Evolutionary conservation across 2,329 filamentous ascomycete species (phyloP), one percentile per base, ranked within the genome.

Genomic region (Huntiella savannae): DNA sequence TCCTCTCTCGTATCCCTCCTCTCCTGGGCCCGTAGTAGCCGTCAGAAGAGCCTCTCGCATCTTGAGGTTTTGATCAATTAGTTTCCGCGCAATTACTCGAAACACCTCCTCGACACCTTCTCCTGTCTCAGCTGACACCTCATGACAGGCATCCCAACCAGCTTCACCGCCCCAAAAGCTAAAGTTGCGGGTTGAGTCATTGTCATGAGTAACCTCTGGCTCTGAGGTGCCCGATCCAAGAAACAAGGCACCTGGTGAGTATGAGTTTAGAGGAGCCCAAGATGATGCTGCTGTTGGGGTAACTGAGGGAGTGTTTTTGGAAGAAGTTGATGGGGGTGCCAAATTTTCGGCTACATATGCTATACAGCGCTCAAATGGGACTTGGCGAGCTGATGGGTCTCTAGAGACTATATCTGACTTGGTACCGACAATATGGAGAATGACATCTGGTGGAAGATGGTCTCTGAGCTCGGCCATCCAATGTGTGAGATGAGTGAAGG

Each of bases 91-190:
- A 11, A 77, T 72, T 37, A 76, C 73, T 15, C 88, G 73, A 56
- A 96, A 96, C 0, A 98, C 86, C 62, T 96, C 91, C 55, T 96
- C 91, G 13, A 98, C 87, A 13, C 88, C 88, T 66, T 95, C 87
- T 48, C 87, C 87, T 56, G 80, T 86, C 67, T 92, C 88, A 41
- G 88, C 87, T 54, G 79, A 87, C 57, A 98, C 88, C 65, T 98
- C 91, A 61, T 96, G 91, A 60, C 88, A 96, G 52, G 86, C 92
- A 57, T 95, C 87, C 87, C 88, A 96, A 45, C 87, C 86, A 4
- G 86, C 77, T 58, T 95, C 87, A 59, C 91, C 83, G 16, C 80
- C 85, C 87, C 87, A 95, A 62, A 86, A 84, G 1, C 81, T 80
- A 34, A 75, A 81, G 55, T 75, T 81, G 37, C 76, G 67, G 59